Conservation (phyloP, 306 rosid species). For the Spatholobus suberectus region DNA sequence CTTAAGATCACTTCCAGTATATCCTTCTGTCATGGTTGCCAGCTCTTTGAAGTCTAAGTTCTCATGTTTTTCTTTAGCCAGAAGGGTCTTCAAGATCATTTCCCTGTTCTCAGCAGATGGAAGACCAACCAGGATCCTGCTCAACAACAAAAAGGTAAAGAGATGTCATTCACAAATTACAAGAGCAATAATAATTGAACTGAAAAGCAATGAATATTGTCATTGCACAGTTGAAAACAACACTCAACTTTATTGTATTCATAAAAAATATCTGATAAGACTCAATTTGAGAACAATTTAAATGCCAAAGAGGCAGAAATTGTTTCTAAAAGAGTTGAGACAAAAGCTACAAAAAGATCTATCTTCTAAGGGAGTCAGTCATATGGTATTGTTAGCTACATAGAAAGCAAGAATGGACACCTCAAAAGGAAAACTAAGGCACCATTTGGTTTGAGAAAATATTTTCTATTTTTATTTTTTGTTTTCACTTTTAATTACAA, state of each 20-base stretch:
- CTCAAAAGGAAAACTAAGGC: not conserved
- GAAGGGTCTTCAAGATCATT: slow-evolving; percentile 73
- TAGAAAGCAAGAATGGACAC: not conserved
- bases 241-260: not conserved
- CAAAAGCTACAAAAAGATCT: slow-evolving; percentile 15
- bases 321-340: not conserved
- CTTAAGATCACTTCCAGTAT: slow-evolving; percentile 95
- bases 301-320: not conserved
- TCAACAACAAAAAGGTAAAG: not conserved
- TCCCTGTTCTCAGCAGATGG: slow-evolving; percentile 80
- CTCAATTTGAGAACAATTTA: not conserved
- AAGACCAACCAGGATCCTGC: slow-evolving; percentile 87
- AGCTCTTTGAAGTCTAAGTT: slow-evolving; percentile 79
- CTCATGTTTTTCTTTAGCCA: slow-evolving; percentile 69
- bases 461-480: too few species aligned
- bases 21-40: slow-evolving; percentile 83
- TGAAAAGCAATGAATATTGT: slow-evolving; percentile 11
- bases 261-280: not conserved
- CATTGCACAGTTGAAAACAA: not conserved
- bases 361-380: not conserved
- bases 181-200: not conserved
- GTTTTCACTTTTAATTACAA: too few species aligned
- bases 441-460: too few species aligned
- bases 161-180: slow-evolving; percentile 31
- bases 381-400: not conserved